Percentiles rank a stretch among this genome's conserved stretches.
These are phyloP conservation scores for Acrasis kona DNA, from an alignment of 78 protist genomes.

Conservation along the genomic window DNA sequence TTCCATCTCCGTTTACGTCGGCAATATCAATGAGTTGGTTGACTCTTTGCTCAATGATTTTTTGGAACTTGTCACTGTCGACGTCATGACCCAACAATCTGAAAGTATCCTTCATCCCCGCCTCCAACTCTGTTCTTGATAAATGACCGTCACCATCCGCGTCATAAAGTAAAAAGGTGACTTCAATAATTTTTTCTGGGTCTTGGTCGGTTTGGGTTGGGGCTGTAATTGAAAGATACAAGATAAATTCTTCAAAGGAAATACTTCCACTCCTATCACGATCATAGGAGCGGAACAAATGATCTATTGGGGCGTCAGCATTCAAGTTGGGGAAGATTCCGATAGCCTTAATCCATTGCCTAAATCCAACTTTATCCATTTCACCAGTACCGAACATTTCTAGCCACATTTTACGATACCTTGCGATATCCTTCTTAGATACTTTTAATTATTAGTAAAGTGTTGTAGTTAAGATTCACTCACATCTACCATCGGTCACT, in stretches of 20 bases:
- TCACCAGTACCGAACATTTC: background rate
- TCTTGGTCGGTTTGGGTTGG: background rate
- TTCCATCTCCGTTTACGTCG: background rate
- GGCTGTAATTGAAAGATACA: background rate
- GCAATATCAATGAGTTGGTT: background rate
- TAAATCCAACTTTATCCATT: constrained; percentile 2
- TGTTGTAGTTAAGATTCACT: too few relatives aligned
- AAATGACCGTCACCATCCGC: background rate
- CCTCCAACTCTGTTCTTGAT: background rate
- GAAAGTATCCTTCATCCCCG: background rate
- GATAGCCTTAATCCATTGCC: background rate
- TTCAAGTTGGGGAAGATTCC: background rate
- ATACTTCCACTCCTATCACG: background rate
- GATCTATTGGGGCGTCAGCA: background rate
- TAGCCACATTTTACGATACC: background rate
- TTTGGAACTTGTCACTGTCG: background rate
- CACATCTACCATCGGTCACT: too few relatives aligned
- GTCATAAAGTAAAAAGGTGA: background rate
- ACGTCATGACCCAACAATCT: background rate
- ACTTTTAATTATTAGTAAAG: too few relatives aligned
- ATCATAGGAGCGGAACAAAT: background rate
- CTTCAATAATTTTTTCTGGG: constrained; percentile 2
- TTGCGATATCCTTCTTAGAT: too few relatives aligned
- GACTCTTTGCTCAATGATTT: background rate
- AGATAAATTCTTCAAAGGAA: background rate